Evolutionary conservation across 2,329 filamentous ascomycete genomes (phyloP), one percentile per base, ranked within the genome.

Genomic region (Neophaeococcomyces aloes): DNA sequence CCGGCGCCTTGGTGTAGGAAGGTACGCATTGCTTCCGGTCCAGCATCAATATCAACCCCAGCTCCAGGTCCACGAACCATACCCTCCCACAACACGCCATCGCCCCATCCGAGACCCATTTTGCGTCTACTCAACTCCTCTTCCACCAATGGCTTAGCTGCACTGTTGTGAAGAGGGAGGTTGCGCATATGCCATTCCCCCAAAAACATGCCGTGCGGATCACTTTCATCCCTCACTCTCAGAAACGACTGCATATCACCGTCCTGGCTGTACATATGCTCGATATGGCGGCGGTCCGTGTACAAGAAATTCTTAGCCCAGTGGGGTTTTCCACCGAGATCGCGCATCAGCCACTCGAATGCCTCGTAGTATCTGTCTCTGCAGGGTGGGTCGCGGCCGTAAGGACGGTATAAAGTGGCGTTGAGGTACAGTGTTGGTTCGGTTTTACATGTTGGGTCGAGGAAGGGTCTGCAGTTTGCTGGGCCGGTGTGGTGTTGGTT

Each of bases 221-320:
- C 86, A 27, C 76, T 78, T 41, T 78, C 70, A 47, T 81, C 71
- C 42, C 87, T 73, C 5, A 93, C 71, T 21, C 70, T 66, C 31
- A 82, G 69, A 74, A 82, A 94, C 36, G 75, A 65, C 14, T 70
- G 64, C 46, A 93, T 68, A 37, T 80, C 67, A n/a, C 70, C 61
- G 31, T n/a, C n/a, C n/a, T n/a, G n/a, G n/a, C 81, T 81, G 59
- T 91, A 93, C 61, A 85, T 77, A 1, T 62, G 60, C 46, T 76
- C 72, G 33, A 94, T 71, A 23, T 84, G 77, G 0, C 67, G 56
- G 8, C 74, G 71, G 4, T 69, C 65, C 3, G 74, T 70, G 7
- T 73, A 71, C 36, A 71, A 68, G 62, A 93, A 94, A 61, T 94
- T 94, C 72, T 94, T 94, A 6, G 87, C 87, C 85, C 87, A 94